Percentiles rank a stretch among this genome's conserved stretches.
Conservation (phyloP, 805 yeast genomes). For the Clavispora vitiphila region DNA sequence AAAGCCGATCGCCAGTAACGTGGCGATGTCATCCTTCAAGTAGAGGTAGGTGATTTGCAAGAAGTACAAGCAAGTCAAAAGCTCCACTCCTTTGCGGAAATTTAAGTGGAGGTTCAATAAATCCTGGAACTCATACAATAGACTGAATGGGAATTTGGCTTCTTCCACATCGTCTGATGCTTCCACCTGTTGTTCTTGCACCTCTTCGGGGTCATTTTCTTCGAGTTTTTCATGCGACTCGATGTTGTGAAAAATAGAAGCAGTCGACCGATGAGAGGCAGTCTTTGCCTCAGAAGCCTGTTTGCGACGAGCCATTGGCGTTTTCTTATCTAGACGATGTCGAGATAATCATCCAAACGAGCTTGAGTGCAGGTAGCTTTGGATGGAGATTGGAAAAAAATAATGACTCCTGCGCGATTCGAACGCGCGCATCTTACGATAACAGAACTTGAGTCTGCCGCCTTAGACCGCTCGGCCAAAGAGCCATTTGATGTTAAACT, state of each 20-base stretch:
- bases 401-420: constrained; percentile 10
- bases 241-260: constrained; percentile 10
- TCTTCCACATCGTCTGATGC: constrained; percentile 3
- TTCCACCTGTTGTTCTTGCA: neutral
- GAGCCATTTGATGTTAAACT: constrained; percentile 2
- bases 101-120: constrained; percentile 31
- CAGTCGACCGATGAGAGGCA: constrained; percentile 14
- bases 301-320: constrained; percentile 15
- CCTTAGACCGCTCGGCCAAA: constrained; percentile 10
- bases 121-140: constrained; percentile 31
- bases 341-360: neutral
- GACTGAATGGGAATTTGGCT: constrained; percentile 11
- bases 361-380: neutral
- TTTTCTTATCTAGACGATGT: neutral
- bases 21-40: constrained; percentile 13
- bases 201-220: neutral
- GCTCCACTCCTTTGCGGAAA: constrained; percentile 27
- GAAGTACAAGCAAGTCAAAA: constrained; percentile 25
- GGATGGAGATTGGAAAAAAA: constrained; percentile 1
- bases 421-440: constrained; percentile 10
- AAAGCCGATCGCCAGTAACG: constrained; percentile 23
- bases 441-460: constrained; percentile 10
- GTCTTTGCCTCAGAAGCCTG: constrained; percentile 3
- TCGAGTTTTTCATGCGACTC: neutral
- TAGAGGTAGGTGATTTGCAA: constrained; percentile 26